Percentiles rank a stretch among this genome's conserved stretches.
Evolutionary conservation across 352 stramenopile genomes (phyloP).

Genomic region (Phytophthora multivora): DNA sequence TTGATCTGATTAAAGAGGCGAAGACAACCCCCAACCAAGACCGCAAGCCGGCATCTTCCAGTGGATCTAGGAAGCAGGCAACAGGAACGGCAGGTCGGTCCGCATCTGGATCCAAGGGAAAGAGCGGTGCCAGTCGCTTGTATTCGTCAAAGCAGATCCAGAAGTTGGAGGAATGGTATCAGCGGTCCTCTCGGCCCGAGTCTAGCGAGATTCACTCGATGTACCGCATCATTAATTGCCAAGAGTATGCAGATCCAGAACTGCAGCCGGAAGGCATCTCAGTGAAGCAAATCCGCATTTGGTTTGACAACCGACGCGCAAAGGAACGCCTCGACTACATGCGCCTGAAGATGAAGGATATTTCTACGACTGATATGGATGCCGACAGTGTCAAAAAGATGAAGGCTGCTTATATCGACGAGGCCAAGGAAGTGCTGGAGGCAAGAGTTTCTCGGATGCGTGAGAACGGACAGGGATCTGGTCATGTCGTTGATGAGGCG

Average conservation of each 20-base stretch:
- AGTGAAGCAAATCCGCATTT: conserved; percentile 89
- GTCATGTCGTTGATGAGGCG: conserved; percentile 82
- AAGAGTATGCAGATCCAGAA: conserved; percentile 82
- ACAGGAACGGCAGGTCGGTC: conserved; percentile 39
- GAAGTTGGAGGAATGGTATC: conserved; percentile 90
- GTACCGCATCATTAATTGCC: conserved; percentile 89
- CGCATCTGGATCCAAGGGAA: conserved; percentile 54
- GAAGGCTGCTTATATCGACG: conserved; percentile 88
- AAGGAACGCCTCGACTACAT: conserved; percentile 90
- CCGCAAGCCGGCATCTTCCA: conserved; percentile 38
- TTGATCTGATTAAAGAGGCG: conserved; percentile 83
- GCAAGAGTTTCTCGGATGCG: conserved; percentile 79
- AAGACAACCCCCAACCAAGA: conserved; percentile 62
- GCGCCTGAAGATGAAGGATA: conserved; percentile 90
- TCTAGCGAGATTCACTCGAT: conserved; percentile 89
- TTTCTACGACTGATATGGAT: conserved; percentile 85
- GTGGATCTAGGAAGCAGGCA: conserved; percentile 37
- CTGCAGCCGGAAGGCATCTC: conserved; percentile 86
- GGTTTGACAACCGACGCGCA: conserved; percentile 87
- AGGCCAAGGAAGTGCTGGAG: conserved; percentile 88
- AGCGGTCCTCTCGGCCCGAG: conserved; percentile 80
- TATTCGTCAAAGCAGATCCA: conserved; percentile 89
- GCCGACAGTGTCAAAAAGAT: conserved; percentile 86
- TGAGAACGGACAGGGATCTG: conserved; percentile 71
- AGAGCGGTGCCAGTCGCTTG: conserved; percentile 80